phyloP scores from a whole-genome alignment of 2,329 filamentous ascomycete genomes.

The Penicillium corylophilum region DNA sequence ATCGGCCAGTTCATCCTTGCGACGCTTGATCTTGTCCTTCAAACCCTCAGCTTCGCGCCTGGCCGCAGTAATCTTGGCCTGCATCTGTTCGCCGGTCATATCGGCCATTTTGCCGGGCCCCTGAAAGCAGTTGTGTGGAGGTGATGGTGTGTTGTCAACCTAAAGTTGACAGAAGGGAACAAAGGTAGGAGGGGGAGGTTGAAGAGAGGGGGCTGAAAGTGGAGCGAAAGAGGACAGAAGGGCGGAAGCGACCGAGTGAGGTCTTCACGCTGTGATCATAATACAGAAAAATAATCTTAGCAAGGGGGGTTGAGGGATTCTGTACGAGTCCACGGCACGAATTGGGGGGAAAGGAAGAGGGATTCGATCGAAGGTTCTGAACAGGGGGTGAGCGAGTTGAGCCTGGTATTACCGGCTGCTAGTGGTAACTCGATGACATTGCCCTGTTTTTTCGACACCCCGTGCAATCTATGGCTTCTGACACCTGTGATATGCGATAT shows the following conservation, averaged over 20 bases:
- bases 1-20: conserved; percentile 99
- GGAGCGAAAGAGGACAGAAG: conserved; percentile 14
- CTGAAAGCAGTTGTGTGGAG: conserved; percentile 18
- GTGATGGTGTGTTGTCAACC: conserved; percentile 9
- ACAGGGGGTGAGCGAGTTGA: conserved; percentile 1
- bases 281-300: conserved; percentile 14
- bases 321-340: conserved; percentile 5
- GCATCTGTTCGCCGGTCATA: conserved; percentile 64
- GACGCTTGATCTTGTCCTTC: conserved; percentile 98
- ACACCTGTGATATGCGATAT: not conserved
- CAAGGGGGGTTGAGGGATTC: conserved; percentile 5
- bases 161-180: conserved; percentile 10
- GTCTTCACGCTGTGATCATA: conserved; percentile 27
- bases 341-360: conserved; percentile 11
- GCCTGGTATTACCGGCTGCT: not conserved
- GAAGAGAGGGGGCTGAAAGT: conserved; percentile 20
- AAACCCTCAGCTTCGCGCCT: conserved; percentile 95
- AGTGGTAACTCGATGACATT: not conserved
- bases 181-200: conserved; percentile 10
- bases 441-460: not conserved
- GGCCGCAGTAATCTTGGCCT: conserved; percentile 87
- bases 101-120: conserved; percentile 45
- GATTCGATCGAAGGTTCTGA: conserved; percentile 10
- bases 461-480: not conserved
- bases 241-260: conserved; percentile 17